phyloP scores from a whole-genome alignment of 2,329 filamentous ascomycete species.

The Allantophomopsis cytisporea region DNA sequence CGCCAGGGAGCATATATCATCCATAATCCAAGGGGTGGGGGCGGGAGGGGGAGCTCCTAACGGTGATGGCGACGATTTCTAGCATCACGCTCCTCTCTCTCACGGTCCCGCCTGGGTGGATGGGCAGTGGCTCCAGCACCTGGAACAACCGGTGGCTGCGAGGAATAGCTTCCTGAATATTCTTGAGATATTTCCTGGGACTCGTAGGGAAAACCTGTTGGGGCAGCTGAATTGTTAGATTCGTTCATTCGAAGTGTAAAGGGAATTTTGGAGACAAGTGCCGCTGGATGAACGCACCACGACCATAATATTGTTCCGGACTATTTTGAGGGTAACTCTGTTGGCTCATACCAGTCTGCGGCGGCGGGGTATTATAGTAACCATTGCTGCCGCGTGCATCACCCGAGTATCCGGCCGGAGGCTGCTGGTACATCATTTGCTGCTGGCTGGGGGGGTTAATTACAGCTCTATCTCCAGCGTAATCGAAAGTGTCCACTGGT shows the following conservation, averaged over 20 bases:
- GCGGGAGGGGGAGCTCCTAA: no score
- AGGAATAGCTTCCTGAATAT: background rate
- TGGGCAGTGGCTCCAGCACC: conserved; percentile 5
- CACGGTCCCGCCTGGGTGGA: conserved; percentile 6
- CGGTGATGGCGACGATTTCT: no score
- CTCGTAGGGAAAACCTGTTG: conserved; percentile 10
- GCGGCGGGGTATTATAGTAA: conserved; percentile 4
- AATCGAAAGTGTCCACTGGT: no score
- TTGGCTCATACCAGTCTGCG: no score
- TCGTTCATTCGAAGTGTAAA: conserved; percentile 6
- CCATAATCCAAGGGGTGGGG: no score
- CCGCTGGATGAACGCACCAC: conserved; percentile 38
- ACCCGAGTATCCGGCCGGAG: conserved; percentile 5
- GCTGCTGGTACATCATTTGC: conserved; percentile 2
- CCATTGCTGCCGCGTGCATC: conserved; percentile 6
- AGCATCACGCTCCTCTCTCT: no score
- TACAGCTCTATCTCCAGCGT: no score
- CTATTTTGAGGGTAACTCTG: conserved; percentile 8
- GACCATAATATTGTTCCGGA: conserved; percentile 34
- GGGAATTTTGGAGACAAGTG: background rate
- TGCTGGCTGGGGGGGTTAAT: background rate
- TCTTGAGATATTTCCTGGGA: no score
- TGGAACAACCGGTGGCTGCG: conserved; percentile 10
- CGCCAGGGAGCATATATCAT: no score
- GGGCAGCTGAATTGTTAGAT: conserved; percentile 18